phyloP scores from a whole-genome alignment of 768 basidiomycete genomes.

The Xerocomellus chrysenteron region DNA sequence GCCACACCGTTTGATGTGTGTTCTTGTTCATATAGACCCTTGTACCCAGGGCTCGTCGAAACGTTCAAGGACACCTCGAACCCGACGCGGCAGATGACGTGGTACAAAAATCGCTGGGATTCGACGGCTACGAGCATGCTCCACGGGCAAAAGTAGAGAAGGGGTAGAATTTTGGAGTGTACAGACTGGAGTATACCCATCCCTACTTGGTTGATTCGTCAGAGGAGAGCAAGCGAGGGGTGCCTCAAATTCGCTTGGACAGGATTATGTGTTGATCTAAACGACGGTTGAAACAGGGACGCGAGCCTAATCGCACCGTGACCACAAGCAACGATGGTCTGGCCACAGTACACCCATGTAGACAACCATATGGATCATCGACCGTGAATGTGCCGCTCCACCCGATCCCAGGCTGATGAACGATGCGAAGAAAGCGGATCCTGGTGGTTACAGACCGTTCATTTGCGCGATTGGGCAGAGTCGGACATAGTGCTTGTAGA shows the following conservation, averaged over 20 bases:
- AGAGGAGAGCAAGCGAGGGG: too few species aligned
- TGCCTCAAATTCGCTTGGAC: too few species aligned
- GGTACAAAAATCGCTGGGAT: slow-evolving; percentile 80
- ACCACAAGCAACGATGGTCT: too few species aligned
- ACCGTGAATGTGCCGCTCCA: too few species aligned
- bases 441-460: too few species aligned
- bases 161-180: not conserved
- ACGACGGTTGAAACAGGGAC: not conserved
- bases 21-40: not conserved
- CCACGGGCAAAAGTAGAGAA: slow-evolving; percentile 29
- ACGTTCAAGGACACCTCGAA: slow-evolving; percentile 80
- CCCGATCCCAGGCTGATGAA: not conserved
- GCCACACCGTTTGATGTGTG: not conserved
- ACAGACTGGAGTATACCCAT: not conserved
- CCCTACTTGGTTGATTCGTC: not conserved
- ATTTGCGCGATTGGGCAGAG: too few species aligned
- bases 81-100: slow-evolving; percentile 84
- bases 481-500: too few species aligned
- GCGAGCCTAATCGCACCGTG: too few species aligned
- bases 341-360: too few species aligned
- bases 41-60: slow-evolving; percentile 72
- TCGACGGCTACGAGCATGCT: slow-evolving; percentile 56
- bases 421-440: too few species aligned
- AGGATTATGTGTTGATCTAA: too few species aligned
- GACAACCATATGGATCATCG: not conserved